phyloP scores from a whole-genome alignment of 495 filamentous ascomycete genomes.

The Trichoderma orchidacearum region DNA sequence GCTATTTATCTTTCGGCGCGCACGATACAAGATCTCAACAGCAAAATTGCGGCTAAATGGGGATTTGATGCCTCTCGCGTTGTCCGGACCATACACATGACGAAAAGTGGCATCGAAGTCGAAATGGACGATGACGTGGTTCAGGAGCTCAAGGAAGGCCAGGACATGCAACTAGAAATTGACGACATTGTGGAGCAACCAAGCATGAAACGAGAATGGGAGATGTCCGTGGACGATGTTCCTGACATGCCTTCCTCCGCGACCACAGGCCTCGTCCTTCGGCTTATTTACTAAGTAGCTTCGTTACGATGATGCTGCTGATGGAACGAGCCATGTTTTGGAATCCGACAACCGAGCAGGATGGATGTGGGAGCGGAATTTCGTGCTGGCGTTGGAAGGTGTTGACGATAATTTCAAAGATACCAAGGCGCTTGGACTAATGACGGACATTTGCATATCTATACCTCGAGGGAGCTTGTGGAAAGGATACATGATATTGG shows the following conservation, averaged over 20 bases:
- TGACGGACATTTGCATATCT: neutral
- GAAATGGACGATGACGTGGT: slow-evolving; percentile 87
- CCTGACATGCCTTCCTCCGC: neutral
- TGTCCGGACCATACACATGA: slow-evolving; percentile 54
- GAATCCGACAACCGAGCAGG: neutral
- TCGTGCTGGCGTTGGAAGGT: neutral
- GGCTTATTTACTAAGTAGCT: neutral
- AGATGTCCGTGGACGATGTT: slow-evolving; percentile 31
- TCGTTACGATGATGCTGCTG: neutral
- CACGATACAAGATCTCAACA: slow-evolving; percentile 55
- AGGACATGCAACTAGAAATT: slow-evolving; percentile 62
- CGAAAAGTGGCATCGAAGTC: slow-evolving; percentile 60
- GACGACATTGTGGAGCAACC: slow-evolving; percentile 19
- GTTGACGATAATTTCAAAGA: slow-evolving; percentile 1
- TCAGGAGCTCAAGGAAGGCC: slow-evolving; percentile 72
- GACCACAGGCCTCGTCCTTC: neutral
- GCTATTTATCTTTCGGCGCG: slow-evolving; percentile 77
- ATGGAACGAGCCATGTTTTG: neutral
- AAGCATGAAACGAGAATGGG: slow-evolving; percentile 35
- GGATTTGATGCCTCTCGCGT: slow-evolving; percentile 60
- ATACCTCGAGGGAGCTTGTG: neutral
- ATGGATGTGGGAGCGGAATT: neutral
- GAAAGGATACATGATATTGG: neutral
- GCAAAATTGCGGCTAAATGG: slow-evolving; percentile 60
- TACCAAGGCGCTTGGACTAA: neutral